phyloP scores from a whole-genome alignment of 768 basidiomycete species.

The Xerocomellus amylosporus region DNA sequence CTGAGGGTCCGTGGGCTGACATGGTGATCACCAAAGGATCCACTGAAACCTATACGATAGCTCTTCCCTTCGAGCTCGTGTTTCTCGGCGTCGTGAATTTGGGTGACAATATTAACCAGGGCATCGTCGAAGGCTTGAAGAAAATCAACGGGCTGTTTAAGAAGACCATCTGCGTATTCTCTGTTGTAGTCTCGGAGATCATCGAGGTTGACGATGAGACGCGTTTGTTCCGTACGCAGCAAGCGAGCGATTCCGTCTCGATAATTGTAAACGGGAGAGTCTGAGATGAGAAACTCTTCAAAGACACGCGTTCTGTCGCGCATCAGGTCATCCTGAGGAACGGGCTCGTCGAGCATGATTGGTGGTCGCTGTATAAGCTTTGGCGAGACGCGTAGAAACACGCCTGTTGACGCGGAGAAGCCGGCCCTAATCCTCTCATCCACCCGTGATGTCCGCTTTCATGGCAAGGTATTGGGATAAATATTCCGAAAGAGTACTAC shows the following conservation, averaged over 20 bases:
- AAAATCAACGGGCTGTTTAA: constrained; percentile 84
- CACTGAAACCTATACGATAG: constrained; percentile 88
- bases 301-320: constrained; percentile 76
- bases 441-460: constrained; percentile 5
- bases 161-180: constrained; percentile 80
- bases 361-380: constrained; percentile 4
- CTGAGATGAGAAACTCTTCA: constrained; percentile 77
- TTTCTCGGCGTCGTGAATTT: constrained; percentile 73
- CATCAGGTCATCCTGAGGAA: constrained; percentile 66
- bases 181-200: constrained; percentile 92
- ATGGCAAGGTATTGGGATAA: not conserved
- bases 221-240: constrained; percentile 77
- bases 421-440: constrained; percentile 33
- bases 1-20: constrained; percentile 91
- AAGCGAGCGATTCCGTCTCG: constrained; percentile 79
- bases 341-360: constrained; percentile 51
- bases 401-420: constrained; percentile 23
- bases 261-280: constrained; percentile 72
- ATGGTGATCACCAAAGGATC: constrained; percentile 97
- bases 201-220: constrained; percentile 94
- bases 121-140: constrained; percentile 90
- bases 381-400: constrained; percentile 10
- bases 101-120: constrained; percentile 67
- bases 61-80: constrained; percentile 77
- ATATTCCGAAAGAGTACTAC: constrained; percentile 6